A percentile compares a stretch with the other conserved stretches of the same genome.
Evolutionary conservation across 495 filamentous ascomycete species (phyloP).

Genomic region (Parachaetomium inaequale): DNA sequence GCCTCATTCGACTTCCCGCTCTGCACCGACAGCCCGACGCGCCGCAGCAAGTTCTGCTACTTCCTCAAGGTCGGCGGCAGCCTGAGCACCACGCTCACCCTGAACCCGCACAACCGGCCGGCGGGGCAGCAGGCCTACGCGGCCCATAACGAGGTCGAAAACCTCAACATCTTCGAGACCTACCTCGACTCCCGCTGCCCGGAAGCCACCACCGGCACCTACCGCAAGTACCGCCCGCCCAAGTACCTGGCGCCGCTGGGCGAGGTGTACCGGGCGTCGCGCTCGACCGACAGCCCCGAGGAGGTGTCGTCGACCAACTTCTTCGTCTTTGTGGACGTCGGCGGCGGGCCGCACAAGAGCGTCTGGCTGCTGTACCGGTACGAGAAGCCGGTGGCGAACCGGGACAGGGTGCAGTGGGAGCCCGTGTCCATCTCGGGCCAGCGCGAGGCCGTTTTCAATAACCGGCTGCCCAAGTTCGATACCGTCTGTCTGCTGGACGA

Average conservation of each 20-base stretch:
- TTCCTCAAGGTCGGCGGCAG: constrained; percentile 6
- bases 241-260: constrained; percentile 4
- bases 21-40: not conserved
- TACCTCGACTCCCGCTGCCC: not conserved
- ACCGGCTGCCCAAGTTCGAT: not conserved
- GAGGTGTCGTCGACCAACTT: constrained; percentile 9
- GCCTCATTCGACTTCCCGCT: not conserved
- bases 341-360: not conserved
- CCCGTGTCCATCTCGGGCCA: not conserved
- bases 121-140: not conserved
- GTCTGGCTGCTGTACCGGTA: constrained; percentile 16
- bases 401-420: not conserved
- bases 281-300: not conserved
- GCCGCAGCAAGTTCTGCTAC: not conserved
- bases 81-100: not conserved
- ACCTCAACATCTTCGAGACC: not conserved
- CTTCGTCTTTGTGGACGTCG: constrained; percentile 7
- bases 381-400: not conserved
- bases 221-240: not conserved
- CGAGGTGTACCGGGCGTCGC: constrained; percentile 6
- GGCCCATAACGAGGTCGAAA: not conserved
- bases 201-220: not conserved
- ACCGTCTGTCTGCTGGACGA: not conserved
- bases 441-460: not conserved
- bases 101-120: not conserved